These are phyloP conservation scores for Giardia muris DNA, from an alignment of 208 protist genomes.

Conservation along the genomic window DNA sequence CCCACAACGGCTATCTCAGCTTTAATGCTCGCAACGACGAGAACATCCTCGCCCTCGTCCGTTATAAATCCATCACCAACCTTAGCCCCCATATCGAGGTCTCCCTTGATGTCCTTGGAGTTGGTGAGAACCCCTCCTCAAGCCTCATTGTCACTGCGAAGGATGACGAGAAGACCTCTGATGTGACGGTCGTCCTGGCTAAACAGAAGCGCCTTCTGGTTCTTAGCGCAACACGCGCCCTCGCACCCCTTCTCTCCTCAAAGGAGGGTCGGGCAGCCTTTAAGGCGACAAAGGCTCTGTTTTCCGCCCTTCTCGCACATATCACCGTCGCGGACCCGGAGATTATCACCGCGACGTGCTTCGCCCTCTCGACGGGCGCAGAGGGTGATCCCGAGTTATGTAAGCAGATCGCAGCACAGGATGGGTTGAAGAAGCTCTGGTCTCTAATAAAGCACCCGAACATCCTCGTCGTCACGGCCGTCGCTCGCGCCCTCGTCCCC, in stretches of 20 bases:
- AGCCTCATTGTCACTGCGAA: background rate
- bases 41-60: conserved; percentile 6
- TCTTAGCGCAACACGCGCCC: background rate
- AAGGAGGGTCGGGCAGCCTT: background rate
- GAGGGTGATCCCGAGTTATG: conserved; percentile 3
- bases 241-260: conserved; percentile 9
- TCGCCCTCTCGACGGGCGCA: background rate
- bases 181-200: background rate
- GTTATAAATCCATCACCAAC: background rate
- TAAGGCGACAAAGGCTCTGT: background rate
- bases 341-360: background rate
- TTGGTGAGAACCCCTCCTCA: background rate
- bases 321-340: background rate
- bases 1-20: background rate
- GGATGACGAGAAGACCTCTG: background rate
- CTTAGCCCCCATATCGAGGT: background rate
- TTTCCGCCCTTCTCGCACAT: background rate
- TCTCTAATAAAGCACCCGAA: background rate
- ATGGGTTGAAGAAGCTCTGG: conserved; percentile 11
- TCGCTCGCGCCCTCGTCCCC: background rate
- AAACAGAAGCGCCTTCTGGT: background rate
- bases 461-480: conserved; percentile 1
- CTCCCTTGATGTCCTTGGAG: background rate
- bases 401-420: background rate
- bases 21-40: conserved; percentile 29